These are phyloP conservation scores for Bimuria novae-zelandiae DNA, from an alignment of 2,329 filamentous ascomycete genomes.

Conservation along the genomic window DNA sequence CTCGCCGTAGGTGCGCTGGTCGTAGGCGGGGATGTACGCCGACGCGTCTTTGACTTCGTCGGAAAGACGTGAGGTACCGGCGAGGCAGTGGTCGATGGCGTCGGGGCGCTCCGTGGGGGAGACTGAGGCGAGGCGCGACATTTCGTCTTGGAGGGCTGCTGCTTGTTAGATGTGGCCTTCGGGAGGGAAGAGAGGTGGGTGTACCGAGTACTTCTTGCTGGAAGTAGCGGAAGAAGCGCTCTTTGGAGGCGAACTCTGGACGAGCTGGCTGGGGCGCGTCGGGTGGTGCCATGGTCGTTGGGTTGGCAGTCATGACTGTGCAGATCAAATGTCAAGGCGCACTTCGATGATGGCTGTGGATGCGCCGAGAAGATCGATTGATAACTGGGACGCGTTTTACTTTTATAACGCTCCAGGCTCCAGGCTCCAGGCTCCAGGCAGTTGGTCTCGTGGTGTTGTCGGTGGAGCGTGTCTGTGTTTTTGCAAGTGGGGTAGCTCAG, in stretches of 20 bases:
- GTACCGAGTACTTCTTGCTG: constrained; percentile 73
- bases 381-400: too few relatives aligned
- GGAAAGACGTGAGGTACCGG: constrained; percentile 78
- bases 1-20: constrained; percentile 78
- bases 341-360: too few relatives aligned
- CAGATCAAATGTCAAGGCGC: too few relatives aligned
- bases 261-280: constrained; percentile 9
- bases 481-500: not conserved
- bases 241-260: constrained; percentile 60
- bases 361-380: too few relatives aligned
- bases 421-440: too few relatives aligned
- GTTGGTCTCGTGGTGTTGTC: too few relatives aligned
- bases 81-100: constrained; percentile 78
- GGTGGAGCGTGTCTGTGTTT: not conserved
- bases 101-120: constrained; percentile 74
- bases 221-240: constrained; percentile 85
- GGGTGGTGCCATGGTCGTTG: constrained; percentile 13
- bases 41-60: constrained; percentile 84
- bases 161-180: constrained; percentile 9
- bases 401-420: too few relatives aligned
- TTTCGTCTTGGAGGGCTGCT: constrained; percentile 77
- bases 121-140: constrained; percentile 68
- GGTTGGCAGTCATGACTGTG: too few relatives aligned
- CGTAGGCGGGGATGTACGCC: constrained; percentile 82
- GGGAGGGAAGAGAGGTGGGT: constrained; percentile 9